Conservation (phyloP, 768 basidiomycete species). For the Trametes cingulata region DNA sequence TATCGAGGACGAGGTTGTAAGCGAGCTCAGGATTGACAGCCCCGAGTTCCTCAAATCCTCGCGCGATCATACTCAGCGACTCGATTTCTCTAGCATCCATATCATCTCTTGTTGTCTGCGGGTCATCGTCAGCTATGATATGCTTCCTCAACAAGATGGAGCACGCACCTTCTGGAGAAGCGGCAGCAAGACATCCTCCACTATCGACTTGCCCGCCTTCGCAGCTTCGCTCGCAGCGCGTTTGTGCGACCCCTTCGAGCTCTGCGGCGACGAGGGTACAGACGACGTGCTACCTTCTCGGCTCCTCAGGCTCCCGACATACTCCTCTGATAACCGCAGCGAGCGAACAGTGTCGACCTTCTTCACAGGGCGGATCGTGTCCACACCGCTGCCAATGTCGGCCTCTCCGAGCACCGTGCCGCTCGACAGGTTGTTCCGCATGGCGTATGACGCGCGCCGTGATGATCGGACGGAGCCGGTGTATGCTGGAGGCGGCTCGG, state of each 20-base stretch:
- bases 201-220: conserved; percentile 66
- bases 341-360: conserved; percentile 83
- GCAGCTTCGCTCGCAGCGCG: conserved; percentile 55
- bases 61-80: conserved; percentile 83
- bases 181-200: conserved; percentile 85
- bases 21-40: conserved; percentile 82
- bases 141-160: not conserved
- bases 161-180: conserved; percentile 63
- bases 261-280: conserved; percentile 50
- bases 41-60: conserved; percentile 87
- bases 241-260: conserved; percentile 42
- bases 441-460: conserved; percentile 78
- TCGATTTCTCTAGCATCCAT: conserved; percentile 90
- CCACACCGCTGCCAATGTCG: conserved; percentile 84
- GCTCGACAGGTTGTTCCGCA: conserved; percentile 60
- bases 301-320: conserved; percentile 66
- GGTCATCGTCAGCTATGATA: not conserved
- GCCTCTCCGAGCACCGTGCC: conserved; percentile 80
- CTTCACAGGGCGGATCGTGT: conserved; percentile 93
- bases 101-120: conserved; percentile 72
- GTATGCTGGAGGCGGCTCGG: conserved; percentile 74
- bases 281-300: conserved; percentile 50
- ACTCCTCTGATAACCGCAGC: conserved; percentile 75
- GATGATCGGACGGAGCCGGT: conserved; percentile 61
- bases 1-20: conserved; percentile 85